Evolutionary conservation across 208 protist genomes (phyloP), one percentile per base, ranked within the genome.

Genomic region (Vickermania spadyakhi): DNA sequence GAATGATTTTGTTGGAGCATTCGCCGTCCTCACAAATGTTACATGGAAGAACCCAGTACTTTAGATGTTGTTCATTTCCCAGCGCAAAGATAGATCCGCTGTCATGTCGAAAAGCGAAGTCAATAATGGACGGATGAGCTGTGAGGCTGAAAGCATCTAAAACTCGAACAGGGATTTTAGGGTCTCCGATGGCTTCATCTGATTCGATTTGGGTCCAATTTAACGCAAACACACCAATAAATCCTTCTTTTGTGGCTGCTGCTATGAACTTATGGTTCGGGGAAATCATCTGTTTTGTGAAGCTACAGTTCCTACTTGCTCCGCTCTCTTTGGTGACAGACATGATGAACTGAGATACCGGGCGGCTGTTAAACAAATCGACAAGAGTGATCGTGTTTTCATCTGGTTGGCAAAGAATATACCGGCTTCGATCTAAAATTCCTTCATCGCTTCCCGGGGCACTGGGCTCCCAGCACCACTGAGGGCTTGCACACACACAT

Each of bases 11-110:
- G 14, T 45, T 18, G 5, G 55, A n/a, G 55, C 26, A 5, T 18
- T 59, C 28, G 21, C 7, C 51, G 13, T 18, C 13, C 11, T 27
- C 51, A 23, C 5, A 45, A 7, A 45, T 45, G 36, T 7, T 18
- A 45, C 11, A 45, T 7, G 36, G 51, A 26, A 55, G 51, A 27
- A 28, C 41, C 64, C 64, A 69, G 57, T 69, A 69, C 28, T 62
- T 53, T 13, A 69, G 27, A 18, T 45, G 55, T 25, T 28, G 42
- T 4, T 14, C 31, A 28, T 62, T 61, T 25, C 64, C 51, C 3
- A 69, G 22, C 0, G 56, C 55, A 14, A 69, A n/a, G 22, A 69
- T n/a, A 18, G 50, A 53, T 7, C 31, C 55, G 52, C 52, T 52
- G 28, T 56, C 45, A 22, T 49, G 21, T 3, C 56, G 56, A 42